phyloP scores from a whole-genome alignment of 305 asterid genomes.

The Solanum hybrid region DNA sequence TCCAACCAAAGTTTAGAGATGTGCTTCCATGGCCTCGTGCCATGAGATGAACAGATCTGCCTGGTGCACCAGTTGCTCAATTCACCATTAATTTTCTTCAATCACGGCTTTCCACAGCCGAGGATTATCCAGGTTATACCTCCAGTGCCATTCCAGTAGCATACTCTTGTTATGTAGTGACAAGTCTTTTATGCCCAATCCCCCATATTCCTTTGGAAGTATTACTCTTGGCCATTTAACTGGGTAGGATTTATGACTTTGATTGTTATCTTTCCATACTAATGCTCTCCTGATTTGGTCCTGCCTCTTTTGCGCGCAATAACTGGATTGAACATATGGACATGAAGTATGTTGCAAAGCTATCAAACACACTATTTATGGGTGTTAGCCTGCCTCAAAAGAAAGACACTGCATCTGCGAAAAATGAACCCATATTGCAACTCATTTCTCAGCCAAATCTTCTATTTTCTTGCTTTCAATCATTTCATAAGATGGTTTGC shows the following conservation, averaged over 20 bases:
- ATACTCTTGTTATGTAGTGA: neutral
- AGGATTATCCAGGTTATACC: neutral
- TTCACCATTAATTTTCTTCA: neutral
- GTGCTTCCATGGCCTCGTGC: neutral
- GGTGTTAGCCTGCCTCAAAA: neutral
- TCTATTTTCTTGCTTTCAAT: neutral
- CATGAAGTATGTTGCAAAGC: neutral
- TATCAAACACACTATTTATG: neutral
- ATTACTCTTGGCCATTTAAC: neutral
- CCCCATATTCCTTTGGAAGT: neutral
- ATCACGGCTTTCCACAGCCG: neutral
- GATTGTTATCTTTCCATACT: neutral
- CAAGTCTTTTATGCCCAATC: neutral
- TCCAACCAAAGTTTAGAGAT: neutral
- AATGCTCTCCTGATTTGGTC: neutral
- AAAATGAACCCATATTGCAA: neutral
- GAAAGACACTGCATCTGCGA: neutral
- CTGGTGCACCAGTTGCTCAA: neutral
- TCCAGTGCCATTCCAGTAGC: neutral
- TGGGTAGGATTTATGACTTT: neutral
- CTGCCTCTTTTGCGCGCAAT: neutral
- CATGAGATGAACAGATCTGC: neutral
- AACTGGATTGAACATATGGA: neutral
- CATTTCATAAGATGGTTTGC: neutral
- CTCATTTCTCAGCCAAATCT: neutral